Base-by-base conservation (phyloP, 768 basidiomycete species). In the Agrocybe praecox region DNA sequence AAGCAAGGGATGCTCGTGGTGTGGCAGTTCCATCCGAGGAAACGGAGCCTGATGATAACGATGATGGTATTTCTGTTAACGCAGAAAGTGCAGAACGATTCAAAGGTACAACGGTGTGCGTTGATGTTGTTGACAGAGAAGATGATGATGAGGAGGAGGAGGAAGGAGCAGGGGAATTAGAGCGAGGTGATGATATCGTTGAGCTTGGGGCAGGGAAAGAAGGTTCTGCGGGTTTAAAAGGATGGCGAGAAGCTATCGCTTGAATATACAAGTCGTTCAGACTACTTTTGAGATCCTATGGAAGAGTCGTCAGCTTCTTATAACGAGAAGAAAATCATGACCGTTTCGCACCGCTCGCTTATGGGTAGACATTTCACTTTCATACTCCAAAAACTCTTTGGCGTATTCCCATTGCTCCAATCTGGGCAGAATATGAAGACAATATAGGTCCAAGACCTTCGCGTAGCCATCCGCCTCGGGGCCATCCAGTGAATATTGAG, bases 401-500 rank as follows among this genome's bases (percentile, higher is more conserved):
- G 87, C 89, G 63, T 92, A 91, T 18, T 87, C 85, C 92, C 92
- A 94, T 64, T 91, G 86, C 47, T 82, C 83, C 23, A 94, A 67
- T 46, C 83, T 82, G 0, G 92, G 89, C 33, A 94, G 71, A 33
- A 94, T 72, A 56, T 87, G 85, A 15, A 92, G 73, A 62, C 85
- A 86, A 70, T 94, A 94, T 11, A 91, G 69, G 61, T 92, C 90
- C 46, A 94, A 66, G 9, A 92, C 80, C 65, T 89, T 90, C 53
- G 83, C 83, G 62, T 94, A 93, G 17, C 82, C 86, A 46, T 83
- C 83, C 12, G 69, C 76, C 2, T 76, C 74, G 0, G 74, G 46
- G 45, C 67, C 61, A 24, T 58, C 62, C 21, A 61, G 46, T 33
- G 66, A 55, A 23, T 69, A 65, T 15, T 70, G 70, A 29, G 78